These are phyloP conservation scores for Trichoderma sp. DNA, from an alignment of 2,329 filamentous ascomycete species.

Conservation along the genomic window DNA sequence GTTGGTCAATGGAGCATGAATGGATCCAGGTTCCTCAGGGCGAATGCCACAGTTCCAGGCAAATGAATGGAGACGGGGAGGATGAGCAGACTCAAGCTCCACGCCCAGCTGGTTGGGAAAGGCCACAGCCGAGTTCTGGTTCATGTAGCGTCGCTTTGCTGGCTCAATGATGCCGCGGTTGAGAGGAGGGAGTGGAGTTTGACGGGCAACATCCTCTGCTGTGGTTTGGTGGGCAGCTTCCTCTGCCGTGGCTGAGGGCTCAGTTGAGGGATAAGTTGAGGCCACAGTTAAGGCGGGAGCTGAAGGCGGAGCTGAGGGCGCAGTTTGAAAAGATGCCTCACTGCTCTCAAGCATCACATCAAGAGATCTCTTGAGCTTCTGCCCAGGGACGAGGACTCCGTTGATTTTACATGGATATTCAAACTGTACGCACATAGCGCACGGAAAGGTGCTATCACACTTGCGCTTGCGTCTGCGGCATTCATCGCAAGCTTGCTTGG, in stretches of 20 bases:
- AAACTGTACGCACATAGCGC: no score
- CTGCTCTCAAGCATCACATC: not conserved
- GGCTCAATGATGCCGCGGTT: slow-evolving; percentile 2
- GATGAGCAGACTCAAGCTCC: slow-evolving; percentile 16
- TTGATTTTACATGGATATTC: no score
- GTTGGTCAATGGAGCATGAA: not conserved
- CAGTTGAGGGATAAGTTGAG: not conserved
- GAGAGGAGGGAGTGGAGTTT: not conserved
- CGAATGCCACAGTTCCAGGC: slow-evolving; percentile 25
- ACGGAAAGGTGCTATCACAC: slow-evolving; percentile 14
- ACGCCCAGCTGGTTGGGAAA: slow-evolving; percentile 21
- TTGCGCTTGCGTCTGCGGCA: slow-evolving; percentile 23
- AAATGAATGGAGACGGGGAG: slow-evolving; percentile 23
- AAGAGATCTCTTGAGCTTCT: not conserved
- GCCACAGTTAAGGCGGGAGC: not conserved
- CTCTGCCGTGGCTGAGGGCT: not conserved
- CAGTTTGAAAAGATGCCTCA: not conserved
- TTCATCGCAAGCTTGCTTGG: slow-evolving; percentile 4
- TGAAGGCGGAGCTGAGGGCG: not conserved
- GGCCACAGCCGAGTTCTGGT: slow-evolving; percentile 22
- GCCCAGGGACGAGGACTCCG: not conserved
- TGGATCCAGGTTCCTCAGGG: slow-evolving; percentile 10
- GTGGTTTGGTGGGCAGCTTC: not conserved
- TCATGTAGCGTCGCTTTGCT: slow-evolving; percentile 19
- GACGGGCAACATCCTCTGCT: not conserved